Conservation (phyloP, 2,329 filamentous ascomycete genomes). For the Neobulgaria alba region DNA sequence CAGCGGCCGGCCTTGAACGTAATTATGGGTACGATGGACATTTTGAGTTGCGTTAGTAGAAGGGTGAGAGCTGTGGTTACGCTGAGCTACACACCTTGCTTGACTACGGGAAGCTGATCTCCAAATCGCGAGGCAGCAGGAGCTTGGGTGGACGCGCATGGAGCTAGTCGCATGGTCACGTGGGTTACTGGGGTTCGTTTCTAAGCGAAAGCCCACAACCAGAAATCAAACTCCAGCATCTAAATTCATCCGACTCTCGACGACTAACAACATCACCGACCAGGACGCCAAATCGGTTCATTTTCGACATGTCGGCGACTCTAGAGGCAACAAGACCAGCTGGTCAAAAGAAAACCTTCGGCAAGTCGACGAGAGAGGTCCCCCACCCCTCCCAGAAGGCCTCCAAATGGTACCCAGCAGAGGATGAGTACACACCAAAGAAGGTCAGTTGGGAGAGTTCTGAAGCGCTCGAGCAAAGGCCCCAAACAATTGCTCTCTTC, state of each 20-base stretch:
- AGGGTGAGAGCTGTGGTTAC: too few species aligned
- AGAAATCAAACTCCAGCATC: too few species aligned
- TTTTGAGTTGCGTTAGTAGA: too few species aligned
- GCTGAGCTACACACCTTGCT: too few species aligned
- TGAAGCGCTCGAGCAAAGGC: conserved; percentile 2
- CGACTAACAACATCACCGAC: conserved; percentile 24
- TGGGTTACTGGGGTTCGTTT: too few species aligned
- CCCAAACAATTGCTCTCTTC: conserved; percentile 8
- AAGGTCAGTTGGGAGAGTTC: conserved; percentile 60
- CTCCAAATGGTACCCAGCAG: conserved; percentile 97
- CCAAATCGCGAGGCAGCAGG: neutral
- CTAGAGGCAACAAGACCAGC: conserved; percentile 34
- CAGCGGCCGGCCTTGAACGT: conserved; percentile 95
- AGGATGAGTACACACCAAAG: conserved; percentile 81
- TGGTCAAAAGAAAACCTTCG: conserved; percentile 76
- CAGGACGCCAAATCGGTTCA: conserved; percentile 23
- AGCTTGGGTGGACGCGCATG: too few species aligned
- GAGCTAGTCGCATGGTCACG: too few species aligned
- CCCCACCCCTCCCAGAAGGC: conserved; percentile 85
- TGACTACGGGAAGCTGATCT: too few species aligned
- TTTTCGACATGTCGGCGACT: conserved; percentile 57
- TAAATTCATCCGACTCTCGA: too few species aligned
- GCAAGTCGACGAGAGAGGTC: conserved; percentile 89
- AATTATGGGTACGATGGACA: conserved; percentile 81
- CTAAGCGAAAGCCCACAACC: too few species aligned